Evolutionary conservation across 148 eudicot genomes (phyloP).

Genomic region (Rhododendron molle): DNA sequence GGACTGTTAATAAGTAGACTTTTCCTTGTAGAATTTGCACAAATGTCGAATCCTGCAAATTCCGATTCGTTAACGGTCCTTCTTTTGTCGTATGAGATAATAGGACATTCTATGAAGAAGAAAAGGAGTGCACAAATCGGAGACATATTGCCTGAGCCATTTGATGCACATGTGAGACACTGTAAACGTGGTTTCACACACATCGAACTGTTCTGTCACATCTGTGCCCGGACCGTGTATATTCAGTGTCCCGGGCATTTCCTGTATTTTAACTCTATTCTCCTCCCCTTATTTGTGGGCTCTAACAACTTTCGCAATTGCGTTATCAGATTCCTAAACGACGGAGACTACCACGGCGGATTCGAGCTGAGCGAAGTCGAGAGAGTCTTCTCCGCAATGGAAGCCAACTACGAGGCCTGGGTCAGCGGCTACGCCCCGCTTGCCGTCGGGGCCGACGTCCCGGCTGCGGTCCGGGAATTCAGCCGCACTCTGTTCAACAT

Average conservation of each 20-base stretch:
- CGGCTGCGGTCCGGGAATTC: slow-evolving; percentile 79
- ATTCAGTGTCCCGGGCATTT: not conserved
- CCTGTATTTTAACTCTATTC: not conserved
- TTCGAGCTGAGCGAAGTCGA: slow-evolving; percentile 75
- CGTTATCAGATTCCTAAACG: slow-evolving; percentile 65
- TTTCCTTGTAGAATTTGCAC: no score
- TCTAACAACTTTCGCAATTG: not conserved
- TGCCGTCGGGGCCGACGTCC: slow-evolving; percentile 94
- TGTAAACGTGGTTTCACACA: not conserved
- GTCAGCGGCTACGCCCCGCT: slow-evolving; percentile 83
- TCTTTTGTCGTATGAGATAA: no score
- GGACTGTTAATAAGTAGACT: no score
- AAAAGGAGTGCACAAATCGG: no score
- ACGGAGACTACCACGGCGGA: slow-evolving; percentile 79
- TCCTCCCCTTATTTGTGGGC: not conserved
- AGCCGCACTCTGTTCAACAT: slow-evolving; percentile 92
- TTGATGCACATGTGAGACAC: no score
- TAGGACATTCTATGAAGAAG: no score
- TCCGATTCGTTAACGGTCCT: no score
- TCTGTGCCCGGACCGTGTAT: not conserved
- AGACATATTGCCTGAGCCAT: no score
- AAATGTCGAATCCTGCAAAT: no score
- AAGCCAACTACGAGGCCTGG: slow-evolving; percentile 85
- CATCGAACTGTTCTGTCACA: no score
- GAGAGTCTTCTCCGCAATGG: slow-evolving; percentile 77